A percentile compares a stretch with the other conserved stretches of the same genome.
Conservation (phyloP, 768 basidiomycete genomes). For the Lepiota brunneoincarnata region DNA sequence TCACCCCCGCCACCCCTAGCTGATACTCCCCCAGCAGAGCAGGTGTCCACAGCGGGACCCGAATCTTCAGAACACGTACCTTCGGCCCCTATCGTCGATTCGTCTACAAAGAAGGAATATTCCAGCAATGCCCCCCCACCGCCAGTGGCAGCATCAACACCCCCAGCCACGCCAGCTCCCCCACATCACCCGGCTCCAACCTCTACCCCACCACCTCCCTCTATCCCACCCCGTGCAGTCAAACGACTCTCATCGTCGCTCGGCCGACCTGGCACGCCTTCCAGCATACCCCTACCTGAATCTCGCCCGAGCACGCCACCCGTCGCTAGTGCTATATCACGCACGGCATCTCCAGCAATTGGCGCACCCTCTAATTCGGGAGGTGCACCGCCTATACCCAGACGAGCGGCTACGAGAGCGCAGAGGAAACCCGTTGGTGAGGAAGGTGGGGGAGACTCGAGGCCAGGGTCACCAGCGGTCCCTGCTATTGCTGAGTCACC, state of each 20-base stretch:
- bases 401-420: constrained; percentile 58
- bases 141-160: not conserved
- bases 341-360: constrained; percentile 33
- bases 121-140: not conserved
- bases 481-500: constrained; percentile 9
- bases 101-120: not conserved
- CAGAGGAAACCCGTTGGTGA: constrained; percentile 25
- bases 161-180: constrained; percentile 11
- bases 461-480: constrained; percentile 26
- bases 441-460: constrained; percentile 16
- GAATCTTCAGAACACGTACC: not conserved
- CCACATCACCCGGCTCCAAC: constrained; percentile 5
- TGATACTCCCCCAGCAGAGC: not conserved
- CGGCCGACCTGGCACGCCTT: constrained; percentile 26
- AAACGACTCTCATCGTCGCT: constrained; percentile 13
- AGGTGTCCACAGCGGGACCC: not conserved
- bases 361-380: constrained; percentile 16
- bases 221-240: constrained; percentile 6
- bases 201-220: constrained; percentile 9
- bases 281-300: constrained; percentile 38
- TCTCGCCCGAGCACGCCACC: constrained; percentile 42
- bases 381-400: constrained; percentile 53
- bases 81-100: not conserved
- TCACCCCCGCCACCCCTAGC: not conserved
- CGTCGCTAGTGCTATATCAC: constrained; percentile 15